Base-by-base conservation (phyloP, 495 filamentous ascomycete species). In the Trichodelitschia bisporula region DNA sequence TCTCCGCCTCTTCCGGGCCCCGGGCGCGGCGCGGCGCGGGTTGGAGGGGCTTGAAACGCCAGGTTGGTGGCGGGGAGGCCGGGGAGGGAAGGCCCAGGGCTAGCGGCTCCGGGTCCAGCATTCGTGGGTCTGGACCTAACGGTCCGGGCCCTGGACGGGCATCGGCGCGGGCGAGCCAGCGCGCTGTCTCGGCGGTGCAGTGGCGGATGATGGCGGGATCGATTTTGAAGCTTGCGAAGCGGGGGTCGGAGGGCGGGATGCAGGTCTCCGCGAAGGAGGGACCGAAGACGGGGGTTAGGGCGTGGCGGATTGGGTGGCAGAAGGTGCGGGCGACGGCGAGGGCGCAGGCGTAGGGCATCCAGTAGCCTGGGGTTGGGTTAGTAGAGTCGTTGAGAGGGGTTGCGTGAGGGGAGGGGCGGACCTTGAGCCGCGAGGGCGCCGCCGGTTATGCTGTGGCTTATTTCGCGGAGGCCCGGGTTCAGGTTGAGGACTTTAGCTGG, bases 371-470 rank as follows among this genome's bases (percentile, higher is more conserved):
- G 10, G 17, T 20, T n/a, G 10, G 17, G 15, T 32, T 10, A 37
- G 30, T 50, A 20, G 43, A 36, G 41, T 13, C 16, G 11, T 17
- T 5, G 37, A 13, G 19, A 13, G 15, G 6, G 17, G 31, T 13
- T n/a, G 5, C 13, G 8, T 4, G 24, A 18, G 15, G 12, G 26
- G 21, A 4, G 15, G 27, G 15, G 44, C 45, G 18, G 55, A 90
- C 82, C 83, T 72, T 97, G 86, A 33, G 79, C 84, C 27, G 61
- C 68, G 23, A 93, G 63, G 18, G 82, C 66, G 10, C 86, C 86
- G 9, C 86, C 86, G 0, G 86, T 97, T 45, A 97, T 93, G 52
- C 79, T 91, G 45, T 89, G 72, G 18, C 76, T 76, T 34, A 93
- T 74, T 4, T 82, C 71, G 26, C 69, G 66, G 14, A 97, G 68